Base-by-base conservation (phyloP, 139 green algal species). In the Coelastrella sp. region DNA sequence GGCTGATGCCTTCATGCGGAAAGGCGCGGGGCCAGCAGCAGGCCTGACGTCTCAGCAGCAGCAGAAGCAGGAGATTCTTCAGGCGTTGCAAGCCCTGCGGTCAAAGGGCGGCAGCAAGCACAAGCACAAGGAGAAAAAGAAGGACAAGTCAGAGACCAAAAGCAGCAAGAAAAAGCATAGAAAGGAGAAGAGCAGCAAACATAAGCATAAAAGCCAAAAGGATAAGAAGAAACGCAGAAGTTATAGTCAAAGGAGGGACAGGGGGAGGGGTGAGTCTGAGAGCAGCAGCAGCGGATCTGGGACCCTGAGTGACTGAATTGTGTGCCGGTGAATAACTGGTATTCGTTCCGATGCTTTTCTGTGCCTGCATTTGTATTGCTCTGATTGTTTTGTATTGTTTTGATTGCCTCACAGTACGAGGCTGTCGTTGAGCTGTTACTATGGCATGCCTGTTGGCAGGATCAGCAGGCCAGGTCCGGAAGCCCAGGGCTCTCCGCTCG, bases 1-100 rank as follows among this genome's bases (percentile, higher is more conserved):
- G 27, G 93, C 93, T 15, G 89, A 90, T 20, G 93, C 93, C 22
- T 91, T 95, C 82, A 90, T 70, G 93, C 89, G 15, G 78, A 93
- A 91, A 78, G 86, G 92, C 63, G 86, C 78, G 0, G 65, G 82
- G 59, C 8, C 58, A 84, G 35, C 68, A 88, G 78, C 80, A 85
- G 35, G 59, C 85, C 58, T 87, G 78, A 80, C 84, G 25, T 61
- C 59, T 76, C 78, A 83, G 76, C 78, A 90, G 81, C 60, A 25
- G 58, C 75, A 80, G 82, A 65, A 56, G 59, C 68, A 87, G 78
- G 86, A 61, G 14, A 89, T 85, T 25, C 75, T 92, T 19, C 81
- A 84, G 25, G 91, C 93, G 27, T 63, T 92, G 27, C 82, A 80
- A 58, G 91, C 93, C 14, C 78, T 95, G 4, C 82, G 85, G 15